These are phyloP conservation scores for Colletotrichum viniferum DNA, from an alignment of 2,329 filamentous ascomycete species.

Conservation along the genomic window DNA sequence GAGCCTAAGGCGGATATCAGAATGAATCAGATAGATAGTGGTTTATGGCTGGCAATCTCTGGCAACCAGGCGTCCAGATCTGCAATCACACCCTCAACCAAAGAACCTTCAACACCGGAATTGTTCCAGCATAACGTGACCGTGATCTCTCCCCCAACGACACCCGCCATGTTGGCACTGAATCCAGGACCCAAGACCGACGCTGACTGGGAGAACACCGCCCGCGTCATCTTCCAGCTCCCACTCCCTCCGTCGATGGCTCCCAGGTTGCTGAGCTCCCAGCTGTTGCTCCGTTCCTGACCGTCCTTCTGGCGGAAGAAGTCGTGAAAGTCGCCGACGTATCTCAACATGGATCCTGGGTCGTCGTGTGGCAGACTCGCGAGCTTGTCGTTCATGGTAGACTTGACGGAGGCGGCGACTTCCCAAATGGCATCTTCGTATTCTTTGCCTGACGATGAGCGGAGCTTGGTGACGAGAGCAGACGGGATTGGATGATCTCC, in stretches of 20 bases:
- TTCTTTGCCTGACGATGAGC: constrained; percentile 20
- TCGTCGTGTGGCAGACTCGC: constrained; percentile 46
- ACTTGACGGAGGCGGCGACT: constrained; percentile 38
- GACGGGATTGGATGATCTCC: constrained; percentile 34
- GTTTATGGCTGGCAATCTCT: constrained; percentile 25
- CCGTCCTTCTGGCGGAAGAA: constrained; percentile 48
- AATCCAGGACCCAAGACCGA: constrained; percentile 48
- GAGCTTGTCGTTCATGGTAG: constrained; percentile 35
- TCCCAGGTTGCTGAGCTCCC: constrained; percentile 60
- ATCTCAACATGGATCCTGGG: constrained; percentile 42
- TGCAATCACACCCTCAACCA: constrained; percentile 39
- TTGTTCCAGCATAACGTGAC: constrained; percentile 55
- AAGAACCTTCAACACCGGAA: constrained; percentile 39
- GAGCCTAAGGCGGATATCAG: background rate
- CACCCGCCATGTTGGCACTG: constrained; percentile 51
- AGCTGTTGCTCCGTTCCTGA: constrained; percentile 43
- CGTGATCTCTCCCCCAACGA: constrained; percentile 42
- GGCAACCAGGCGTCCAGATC: constrained; percentile 39
- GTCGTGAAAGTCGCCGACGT: constrained; percentile 46
- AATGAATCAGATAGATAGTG: background rate
- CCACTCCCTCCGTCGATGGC: constrained; percentile 29
- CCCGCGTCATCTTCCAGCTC: constrained; percentile 43
- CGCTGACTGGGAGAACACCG: constrained; percentile 55
- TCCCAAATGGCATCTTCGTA: constrained; percentile 44
- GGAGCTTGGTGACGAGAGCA: constrained; percentile 28